Percentiles rank a stretch among this genome's conserved stretches.
phyloP scores from a whole-genome alignment of 208 protist species.

The Phytomonas sp. region DNA sequence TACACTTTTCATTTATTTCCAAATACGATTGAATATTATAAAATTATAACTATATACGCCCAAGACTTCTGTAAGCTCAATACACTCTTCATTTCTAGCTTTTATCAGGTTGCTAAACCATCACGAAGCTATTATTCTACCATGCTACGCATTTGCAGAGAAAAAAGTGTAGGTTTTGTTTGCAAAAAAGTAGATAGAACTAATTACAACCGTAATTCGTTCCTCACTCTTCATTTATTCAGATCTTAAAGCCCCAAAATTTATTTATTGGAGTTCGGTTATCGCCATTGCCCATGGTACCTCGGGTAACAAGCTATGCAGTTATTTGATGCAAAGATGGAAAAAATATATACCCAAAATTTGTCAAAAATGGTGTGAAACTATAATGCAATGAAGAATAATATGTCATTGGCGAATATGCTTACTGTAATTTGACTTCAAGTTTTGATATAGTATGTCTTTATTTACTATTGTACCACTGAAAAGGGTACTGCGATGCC shows the following conservation, averaged over 20 bases:
- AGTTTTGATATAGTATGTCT: neutral
- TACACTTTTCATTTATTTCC: neutral
- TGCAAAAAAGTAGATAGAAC: neutral
- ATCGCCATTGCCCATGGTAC: neutral
- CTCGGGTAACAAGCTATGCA: neutral
- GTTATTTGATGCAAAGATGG: neutral
- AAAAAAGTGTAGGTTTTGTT: neutral
- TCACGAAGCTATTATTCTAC: neutral
- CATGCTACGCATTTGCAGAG: neutral
- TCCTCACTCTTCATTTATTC: neutral
- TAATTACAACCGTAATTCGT: too few relatives aligned
- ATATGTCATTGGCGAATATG: neutral
- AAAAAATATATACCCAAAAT: neutral
- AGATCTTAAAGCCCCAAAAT: neutral
- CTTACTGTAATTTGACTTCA: neutral
- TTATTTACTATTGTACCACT: constrained; percentile 1
- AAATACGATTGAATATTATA: neutral
- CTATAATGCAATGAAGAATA: constrained; percentile 3
- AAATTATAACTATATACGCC: neutral
- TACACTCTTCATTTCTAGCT: neutral
- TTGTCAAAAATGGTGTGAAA: constrained; percentile 1
- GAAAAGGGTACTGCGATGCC: neutral
- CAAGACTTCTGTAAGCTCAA: neutral
- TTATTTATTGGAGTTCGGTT: neutral
- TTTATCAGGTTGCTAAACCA: neutral